These are phyloP conservation scores for Piper longum DNA, from an alignment of 164 flowering plant genomes.

Conservation along the genomic window DNA sequence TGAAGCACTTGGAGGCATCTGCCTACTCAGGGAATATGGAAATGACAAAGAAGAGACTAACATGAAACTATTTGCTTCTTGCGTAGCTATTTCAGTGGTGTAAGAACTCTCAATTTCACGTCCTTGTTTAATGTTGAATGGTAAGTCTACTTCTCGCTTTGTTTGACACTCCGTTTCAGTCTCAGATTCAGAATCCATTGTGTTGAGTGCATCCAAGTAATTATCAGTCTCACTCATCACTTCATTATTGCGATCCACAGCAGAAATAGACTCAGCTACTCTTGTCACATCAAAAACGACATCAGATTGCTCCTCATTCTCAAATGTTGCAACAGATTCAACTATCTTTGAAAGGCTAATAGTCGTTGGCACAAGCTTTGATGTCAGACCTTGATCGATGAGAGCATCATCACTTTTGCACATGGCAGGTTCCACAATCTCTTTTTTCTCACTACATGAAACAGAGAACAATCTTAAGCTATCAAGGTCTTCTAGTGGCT, in stretches of 20 bases:
- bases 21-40: slow-evolving; percentile 12
- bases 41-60: slow-evolving; percentile 16
- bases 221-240: slow-evolving; percentile 65
- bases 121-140: slow-evolving; percentile 11
- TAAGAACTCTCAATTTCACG: slow-evolving; percentile 9
- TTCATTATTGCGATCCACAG: slow-evolving; percentile 29
- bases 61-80: slow-evolving; percentile 14
- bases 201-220: slow-evolving; percentile 72
- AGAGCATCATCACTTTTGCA: slow-evolving; percentile 3
- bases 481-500: slow-evolving; percentile 19
- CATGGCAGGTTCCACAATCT: slow-evolving; percentile 35
- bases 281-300: slow-evolving; percentile 13
- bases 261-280: slow-evolving; percentile 9
- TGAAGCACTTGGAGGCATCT: slow-evolving; percentile 4
- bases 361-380: slow-evolving; percentile 12
- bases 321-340: slow-evolving; percentile 5
- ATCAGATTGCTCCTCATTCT: slow-evolving; percentile 13
- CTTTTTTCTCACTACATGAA: slow-evolving; percentile 74
- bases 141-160: slow-evolving; percentile 31
- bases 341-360: slow-evolving; percentile 15
- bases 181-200: slow-evolving; percentile 80
- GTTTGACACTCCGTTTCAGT: slow-evolving; percentile 45
- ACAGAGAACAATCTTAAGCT: slow-evolving; percentile 31
- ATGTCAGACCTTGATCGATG: slow-evolving; percentile 12
- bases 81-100: slow-evolving; percentile 2